phyloP scores from a whole-genome alignment of 164 flowering plant genomes.

The Annona cherimola region DNA sequence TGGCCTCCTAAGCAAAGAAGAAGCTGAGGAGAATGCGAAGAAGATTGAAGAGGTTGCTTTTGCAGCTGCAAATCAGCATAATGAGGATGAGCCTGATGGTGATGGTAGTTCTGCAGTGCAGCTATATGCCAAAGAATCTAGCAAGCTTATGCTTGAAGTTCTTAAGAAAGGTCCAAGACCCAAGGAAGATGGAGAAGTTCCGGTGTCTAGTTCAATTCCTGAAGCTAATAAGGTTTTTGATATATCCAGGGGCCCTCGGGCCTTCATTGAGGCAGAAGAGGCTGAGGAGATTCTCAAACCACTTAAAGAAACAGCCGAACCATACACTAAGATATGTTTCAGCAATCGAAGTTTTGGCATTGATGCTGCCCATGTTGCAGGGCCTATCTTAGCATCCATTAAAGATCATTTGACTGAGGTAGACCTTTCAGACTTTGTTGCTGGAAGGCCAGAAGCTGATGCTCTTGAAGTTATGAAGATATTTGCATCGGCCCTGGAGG shows the following conservation, averaged over 20 bases:
- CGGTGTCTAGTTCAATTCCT: constrained; percentile 15
- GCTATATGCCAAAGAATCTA: constrained; percentile 88
- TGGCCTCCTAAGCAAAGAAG: constrained; percentile 52
- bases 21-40: constrained; percentile 74
- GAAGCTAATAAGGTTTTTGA: constrained; percentile 45
- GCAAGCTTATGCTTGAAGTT: constrained; percentile 70
- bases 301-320: constrained; percentile 50
- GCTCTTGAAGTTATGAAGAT: constrained; percentile 86
- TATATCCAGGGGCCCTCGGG: constrained; percentile 65
- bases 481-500: constrained; percentile 67
- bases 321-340: constrained; percentile 72
- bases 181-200: constrained; percentile 23
- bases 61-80: constrained; percentile 52
- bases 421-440: constrained; percentile 84
- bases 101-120: constrained; percentile 96
- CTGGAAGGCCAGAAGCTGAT: constrained; percentile 80
- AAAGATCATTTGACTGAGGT: constrained; percentile 73
- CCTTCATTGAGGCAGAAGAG: constrained; percentile 73
- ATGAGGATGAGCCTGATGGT: constrained; percentile 88
- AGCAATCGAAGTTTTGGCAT: constrained; percentile 89
- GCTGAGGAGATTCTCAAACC: constrained; percentile 66
- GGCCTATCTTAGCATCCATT: constrained; percentile 58
- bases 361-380: constrained; percentile 75
- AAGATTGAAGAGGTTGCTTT: constrained; percentile 74
- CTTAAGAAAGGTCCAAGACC: constrained; percentile 54